These are phyloP conservation scores for Magnaporthiopsis poae DNA, from an alignment of 2,329 filamentous ascomycete genomes.

Conservation along the genomic window DNA sequence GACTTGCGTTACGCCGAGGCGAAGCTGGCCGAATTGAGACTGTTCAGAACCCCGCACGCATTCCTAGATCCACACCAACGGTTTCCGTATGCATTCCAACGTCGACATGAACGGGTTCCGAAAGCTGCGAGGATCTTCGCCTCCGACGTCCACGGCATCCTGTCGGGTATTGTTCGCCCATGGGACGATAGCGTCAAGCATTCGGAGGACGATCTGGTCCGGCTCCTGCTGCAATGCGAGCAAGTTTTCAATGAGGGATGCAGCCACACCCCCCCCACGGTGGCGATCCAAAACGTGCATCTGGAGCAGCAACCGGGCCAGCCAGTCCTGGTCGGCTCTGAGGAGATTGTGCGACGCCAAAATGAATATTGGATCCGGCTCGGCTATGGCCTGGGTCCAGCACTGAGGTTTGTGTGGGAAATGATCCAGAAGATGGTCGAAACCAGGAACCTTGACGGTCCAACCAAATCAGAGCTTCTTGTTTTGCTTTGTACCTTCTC, in stretches of 20 bases:
- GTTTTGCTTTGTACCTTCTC: not conserved
- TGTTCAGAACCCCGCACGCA: not conserved
- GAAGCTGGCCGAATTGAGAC: not conserved
- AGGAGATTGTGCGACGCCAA: not conserved
- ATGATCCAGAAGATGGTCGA: not conserved
- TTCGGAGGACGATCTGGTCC: not conserved
- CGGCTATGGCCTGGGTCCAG: fast-evolving
- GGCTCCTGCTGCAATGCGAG: not conserved
- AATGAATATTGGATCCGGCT: not conserved
- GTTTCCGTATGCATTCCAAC: no score
- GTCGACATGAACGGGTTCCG: no score
- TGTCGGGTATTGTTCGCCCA: no score
- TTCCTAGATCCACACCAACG: not conserved
- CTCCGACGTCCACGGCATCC: no score
- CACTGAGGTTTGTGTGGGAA: not conserved
- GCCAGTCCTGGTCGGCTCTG: no score
- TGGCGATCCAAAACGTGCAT: not conserved
- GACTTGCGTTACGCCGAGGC: not conserved
- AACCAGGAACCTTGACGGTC: not conserved
- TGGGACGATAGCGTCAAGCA: not conserved
- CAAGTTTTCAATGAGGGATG: not conserved
- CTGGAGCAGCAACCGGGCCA: no score
- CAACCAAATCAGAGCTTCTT: not conserved
- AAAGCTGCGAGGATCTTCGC: not conserved
- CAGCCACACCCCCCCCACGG: not conserved